phyloP scores from a whole-genome alignment of 108 stramenopile genomes.

The Discostella pseudostelligera region DNA sequence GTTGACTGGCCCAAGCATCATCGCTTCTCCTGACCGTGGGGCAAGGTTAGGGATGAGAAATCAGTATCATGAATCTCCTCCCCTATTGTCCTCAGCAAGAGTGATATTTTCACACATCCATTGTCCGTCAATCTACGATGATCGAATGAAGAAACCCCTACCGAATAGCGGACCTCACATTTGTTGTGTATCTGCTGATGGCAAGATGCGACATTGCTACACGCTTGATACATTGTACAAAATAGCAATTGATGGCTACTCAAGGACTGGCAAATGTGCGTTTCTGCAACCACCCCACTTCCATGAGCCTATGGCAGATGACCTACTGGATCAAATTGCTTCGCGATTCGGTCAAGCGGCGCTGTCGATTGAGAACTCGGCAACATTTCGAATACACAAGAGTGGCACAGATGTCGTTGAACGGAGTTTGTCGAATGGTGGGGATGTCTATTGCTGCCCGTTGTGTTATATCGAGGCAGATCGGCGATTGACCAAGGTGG shows the following conservation, averaged over 20 bases:
- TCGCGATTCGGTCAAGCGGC: slow-evolving; percentile 72
- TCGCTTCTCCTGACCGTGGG: no score
- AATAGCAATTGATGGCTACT: slow-evolving; percentile 53
- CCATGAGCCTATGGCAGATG: slow-evolving; percentile 71
- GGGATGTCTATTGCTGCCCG: slow-evolving; percentile 80
- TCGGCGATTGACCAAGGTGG: slow-evolving; percentile 28
- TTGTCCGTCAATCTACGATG: slow-evolving; percentile 64
- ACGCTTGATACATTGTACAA: slow-evolving; percentile 71
- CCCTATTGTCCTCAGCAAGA: no score
- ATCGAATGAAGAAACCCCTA: slow-evolving; percentile 43
- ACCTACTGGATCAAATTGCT: slow-evolving; percentile 81
- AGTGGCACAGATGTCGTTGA: no score
- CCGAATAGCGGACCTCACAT: slow-evolving; percentile 57
- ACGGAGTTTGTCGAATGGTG: no score
- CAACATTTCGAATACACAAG: no score
- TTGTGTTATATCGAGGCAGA: slow-evolving; percentile 73
- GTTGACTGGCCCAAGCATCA: slow-evolving; percentile 26
- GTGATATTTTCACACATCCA: no score
- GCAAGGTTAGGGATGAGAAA: no score
- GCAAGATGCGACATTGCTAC: slow-evolving; percentile 66
- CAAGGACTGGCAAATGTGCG: slow-evolving; percentile 31
- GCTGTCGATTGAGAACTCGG: slow-evolving; percentile 57
- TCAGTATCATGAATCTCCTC: no score
- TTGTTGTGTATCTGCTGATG: slow-evolving; percentile 69
- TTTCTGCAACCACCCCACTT: slow-evolving; percentile 86